Percentiles rank a stretch among this genome's conserved stretches.
Conservation (phyloP, 352 stramenopile genomes). For the Pythium aquatile region DNA sequence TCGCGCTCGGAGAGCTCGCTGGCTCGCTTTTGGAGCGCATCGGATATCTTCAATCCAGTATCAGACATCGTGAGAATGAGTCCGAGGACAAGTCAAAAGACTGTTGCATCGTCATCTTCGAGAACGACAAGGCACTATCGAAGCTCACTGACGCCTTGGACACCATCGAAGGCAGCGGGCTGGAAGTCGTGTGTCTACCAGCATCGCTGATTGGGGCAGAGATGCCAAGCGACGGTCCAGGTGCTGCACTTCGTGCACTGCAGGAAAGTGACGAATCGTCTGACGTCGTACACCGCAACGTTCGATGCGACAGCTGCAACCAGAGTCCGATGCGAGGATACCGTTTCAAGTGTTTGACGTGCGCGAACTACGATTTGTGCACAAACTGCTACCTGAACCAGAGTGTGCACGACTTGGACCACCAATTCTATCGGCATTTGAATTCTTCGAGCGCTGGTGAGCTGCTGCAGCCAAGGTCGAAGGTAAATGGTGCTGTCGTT, state of each 20-base stretch:
- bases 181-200: constrained; percentile 12
- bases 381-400: constrained; percentile 59
- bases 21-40: constrained; percentile 16
- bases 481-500: constrained; percentile 41
- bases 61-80: constrained; percentile 18
- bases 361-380: constrained; percentile 78
- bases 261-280: background rate
- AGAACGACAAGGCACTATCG: constrained; percentile 36
- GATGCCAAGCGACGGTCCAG: background rate
- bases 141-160: constrained; percentile 51
- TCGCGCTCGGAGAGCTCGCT: background rate
- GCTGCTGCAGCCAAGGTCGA: constrained; percentile 56
- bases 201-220: constrained; percentile 7
- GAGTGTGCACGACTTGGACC: constrained; percentile 52
- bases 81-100: constrained; percentile 23
- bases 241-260: background rate
- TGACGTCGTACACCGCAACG: constrained; percentile 54
- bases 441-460: constrained; percentile 50
- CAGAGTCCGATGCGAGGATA: constrained; percentile 63
- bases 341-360: constrained; percentile 77
- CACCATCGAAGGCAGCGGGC: constrained; percentile 3
- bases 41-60: constrained; percentile 20
- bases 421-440: constrained; percentile 62
- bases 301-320: constrained; percentile 80
- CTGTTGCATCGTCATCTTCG: constrained; percentile 52